phyloP scores from a whole-genome alignment of 805 yeast genomes.

The Komagataella pastoris region DNA sequence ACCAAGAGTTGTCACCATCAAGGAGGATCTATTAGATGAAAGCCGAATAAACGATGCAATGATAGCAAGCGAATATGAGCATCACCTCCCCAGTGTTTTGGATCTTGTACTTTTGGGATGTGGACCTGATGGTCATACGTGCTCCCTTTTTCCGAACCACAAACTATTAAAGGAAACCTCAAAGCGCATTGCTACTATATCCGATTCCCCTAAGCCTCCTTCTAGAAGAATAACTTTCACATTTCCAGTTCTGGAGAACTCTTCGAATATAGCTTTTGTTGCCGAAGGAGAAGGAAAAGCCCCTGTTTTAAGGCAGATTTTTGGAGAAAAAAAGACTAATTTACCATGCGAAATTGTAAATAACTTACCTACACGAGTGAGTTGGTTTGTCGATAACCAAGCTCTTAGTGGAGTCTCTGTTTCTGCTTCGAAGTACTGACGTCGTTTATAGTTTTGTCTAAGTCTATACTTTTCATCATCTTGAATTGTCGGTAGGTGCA shows the following conservation, averaged over 20 bases:
- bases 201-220: slow-evolving; percentile 90
- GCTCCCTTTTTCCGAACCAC: slow-evolving; percentile 87
- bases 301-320: slow-evolving; percentile 55
- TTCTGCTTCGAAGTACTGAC: slow-evolving; percentile 6
- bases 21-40: slow-evolving; percentile 45
- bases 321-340: slow-evolving; percentile 29
- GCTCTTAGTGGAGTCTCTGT: slow-evolving; percentile 52
- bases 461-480: no score
- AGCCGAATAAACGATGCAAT: slow-evolving; percentile 34
- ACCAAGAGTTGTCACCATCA: slow-evolving; percentile 57
- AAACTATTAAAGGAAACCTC: slow-evolving; percentile 39
- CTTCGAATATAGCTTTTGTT: slow-evolving; percentile 55
- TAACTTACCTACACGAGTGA: slow-evolving; percentile 38
- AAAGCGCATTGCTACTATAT: slow-evolving; percentile 45
- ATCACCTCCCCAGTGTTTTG: slow-evolving; percentile 36
- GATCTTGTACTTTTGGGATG: slow-evolving; percentile 76
- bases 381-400: slow-evolving; percentile 78
- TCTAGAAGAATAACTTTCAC: slow-evolving; percentile 86
- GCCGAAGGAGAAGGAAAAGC: slow-evolving; percentile 87
- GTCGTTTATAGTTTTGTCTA: neutral
- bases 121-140: slow-evolving; percentile 95
- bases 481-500: neutral
- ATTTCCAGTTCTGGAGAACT: slow-evolving; percentile 52
- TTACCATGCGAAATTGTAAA: slow-evolving; percentile 74
- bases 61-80: slow-evolving; percentile 53